Percentiles rank a stretch among this genome's conserved stretches.
Conservation (phyloP, 345 rosid genomes). For the Pugionium dolabratum region DNA sequence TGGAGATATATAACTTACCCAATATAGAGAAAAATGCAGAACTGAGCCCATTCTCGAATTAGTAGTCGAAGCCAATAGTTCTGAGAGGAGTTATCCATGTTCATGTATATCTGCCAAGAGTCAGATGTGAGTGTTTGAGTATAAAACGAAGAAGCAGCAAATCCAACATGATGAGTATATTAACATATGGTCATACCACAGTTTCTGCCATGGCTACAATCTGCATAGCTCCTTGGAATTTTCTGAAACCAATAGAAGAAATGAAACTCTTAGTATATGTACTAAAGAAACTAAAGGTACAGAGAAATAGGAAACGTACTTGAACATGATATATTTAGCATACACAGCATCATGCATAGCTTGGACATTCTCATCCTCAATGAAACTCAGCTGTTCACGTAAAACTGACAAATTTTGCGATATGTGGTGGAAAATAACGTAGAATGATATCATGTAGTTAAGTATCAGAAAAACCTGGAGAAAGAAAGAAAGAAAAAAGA, state of each 20-base stretch:
- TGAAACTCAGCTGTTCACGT: constrained; percentile 66
- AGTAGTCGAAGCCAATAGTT: constrained; percentile 79
- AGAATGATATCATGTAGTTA: constrained; percentile 77
- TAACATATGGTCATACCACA: constrained; percentile 44
- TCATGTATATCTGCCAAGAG: constrained; percentile 63
- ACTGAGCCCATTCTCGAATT: constrained; percentile 84
- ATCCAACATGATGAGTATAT: not conserved
- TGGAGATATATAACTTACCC: constrained; percentile 52
- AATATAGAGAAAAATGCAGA: constrained; percentile 78
- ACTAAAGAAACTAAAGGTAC: not conserved
- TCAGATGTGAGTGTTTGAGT: not conserved
- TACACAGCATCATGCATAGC: constrained; percentile 80
- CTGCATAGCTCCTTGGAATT: constrained; percentile 90
- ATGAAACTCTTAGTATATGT: constrained; percentile 4
- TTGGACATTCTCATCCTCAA: constrained; percentile 81
- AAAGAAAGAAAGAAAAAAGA: not conserved
- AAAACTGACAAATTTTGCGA: constrained; percentile 67
- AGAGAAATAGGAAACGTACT: constrained; percentile 47
- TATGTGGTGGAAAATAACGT: constrained; percentile 76
- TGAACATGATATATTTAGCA: constrained; percentile 80
- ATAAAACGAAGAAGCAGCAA: not conserved
- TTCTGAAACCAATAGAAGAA: constrained; percentile 48
- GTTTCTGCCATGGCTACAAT: constrained; percentile 83
- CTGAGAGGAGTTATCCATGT: constrained; percentile 65
- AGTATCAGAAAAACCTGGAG: constrained; percentile 77